Evolutionary conservation across 129 eudicot genomes (phyloP).

Genomic region (Mikania micrantha): DNA sequence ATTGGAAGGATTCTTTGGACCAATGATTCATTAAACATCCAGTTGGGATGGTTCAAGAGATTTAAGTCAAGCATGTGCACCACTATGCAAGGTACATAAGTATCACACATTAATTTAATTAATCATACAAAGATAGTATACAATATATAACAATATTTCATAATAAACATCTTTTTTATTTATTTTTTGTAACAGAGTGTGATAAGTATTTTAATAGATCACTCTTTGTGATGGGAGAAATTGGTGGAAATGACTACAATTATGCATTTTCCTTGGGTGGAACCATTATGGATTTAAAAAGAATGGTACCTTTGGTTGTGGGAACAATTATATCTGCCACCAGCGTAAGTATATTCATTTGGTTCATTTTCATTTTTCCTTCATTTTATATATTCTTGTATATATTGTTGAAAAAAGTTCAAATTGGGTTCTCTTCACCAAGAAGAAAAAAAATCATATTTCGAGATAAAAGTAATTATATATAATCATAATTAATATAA

Average conservation of each 20-base stretch:
- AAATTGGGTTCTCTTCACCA: too few species aligned
- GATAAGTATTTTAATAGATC: constrained; percentile 45
- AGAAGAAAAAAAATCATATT: too few species aligned
- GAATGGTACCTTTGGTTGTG: constrained; percentile 56
- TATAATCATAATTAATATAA: too few species aligned
- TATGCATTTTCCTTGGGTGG: constrained; percentile 57
- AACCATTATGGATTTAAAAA: constrained; percentile 25
- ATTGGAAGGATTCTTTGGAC: constrained; percentile 55
- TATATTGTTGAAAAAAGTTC: too few species aligned
- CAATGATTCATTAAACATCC: constrained; percentile 55
- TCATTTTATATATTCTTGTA: too few species aligned
- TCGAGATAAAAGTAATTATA: too few species aligned
- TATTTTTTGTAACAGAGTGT: constrained; percentile 35
- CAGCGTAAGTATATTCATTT: constrained; percentile 38
- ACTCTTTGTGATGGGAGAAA: constrained; percentile 73
- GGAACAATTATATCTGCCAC: constrained; percentile 42
- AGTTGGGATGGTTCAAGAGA: constrained; percentile 65
- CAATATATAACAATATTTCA: too few species aligned
- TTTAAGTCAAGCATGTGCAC: constrained; percentile 48
- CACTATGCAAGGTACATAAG: constrained; percentile 48
- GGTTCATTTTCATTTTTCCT: too few species aligned
- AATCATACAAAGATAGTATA: too few species aligned
- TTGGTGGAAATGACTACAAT: constrained; percentile 90
- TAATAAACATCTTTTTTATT: too few species aligned
- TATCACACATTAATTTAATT: too few species aligned